Evolutionary conservation across 257 asterid genomes (phyloP).

Genomic region (Solanum corneliomulleri): DNA sequence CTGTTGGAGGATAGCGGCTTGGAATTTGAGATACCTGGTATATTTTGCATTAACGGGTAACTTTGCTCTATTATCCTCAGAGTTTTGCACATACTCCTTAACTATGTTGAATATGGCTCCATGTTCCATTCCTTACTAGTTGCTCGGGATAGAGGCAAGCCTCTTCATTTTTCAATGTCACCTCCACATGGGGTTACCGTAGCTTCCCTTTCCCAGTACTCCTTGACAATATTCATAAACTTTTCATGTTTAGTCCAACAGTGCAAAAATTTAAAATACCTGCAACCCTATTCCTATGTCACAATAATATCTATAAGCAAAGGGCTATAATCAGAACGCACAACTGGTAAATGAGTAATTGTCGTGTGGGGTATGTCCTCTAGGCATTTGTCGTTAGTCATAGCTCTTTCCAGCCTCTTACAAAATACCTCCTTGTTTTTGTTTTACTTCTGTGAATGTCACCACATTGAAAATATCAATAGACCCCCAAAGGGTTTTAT

Average conservation of each 20-base stretch:
- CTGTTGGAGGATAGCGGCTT: no score
- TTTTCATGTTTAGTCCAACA: neutral
- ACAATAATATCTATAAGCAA: neutral
- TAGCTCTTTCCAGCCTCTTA: neutral
- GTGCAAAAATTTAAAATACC: neutral
- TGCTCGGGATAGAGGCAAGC: neutral
- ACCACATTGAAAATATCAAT: neutral
- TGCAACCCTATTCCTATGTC: neutral
- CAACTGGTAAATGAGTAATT: neutral
- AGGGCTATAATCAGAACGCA: neutral
- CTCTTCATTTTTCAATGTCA: no score
- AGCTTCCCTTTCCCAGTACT: neutral
- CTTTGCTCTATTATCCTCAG: neutral
- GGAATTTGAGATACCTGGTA: no score
- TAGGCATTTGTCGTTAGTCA: neutral
- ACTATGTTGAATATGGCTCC: neutral
- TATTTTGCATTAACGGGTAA: no score
- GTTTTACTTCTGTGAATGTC: no score
- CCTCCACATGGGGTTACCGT: neutral
- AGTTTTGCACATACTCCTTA: neutral
- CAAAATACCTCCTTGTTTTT: neutral
- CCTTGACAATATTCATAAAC: no score
- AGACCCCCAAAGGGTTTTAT: neutral
- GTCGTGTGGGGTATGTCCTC: neutral
- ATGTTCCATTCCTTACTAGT: no score